Percentiles rank a stretch among this genome's conserved stretches.
These are phyloP conservation scores for Silene conica DNA, from an alignment of 148 eudicot genomes.

Conservation along the genomic window DNA sequence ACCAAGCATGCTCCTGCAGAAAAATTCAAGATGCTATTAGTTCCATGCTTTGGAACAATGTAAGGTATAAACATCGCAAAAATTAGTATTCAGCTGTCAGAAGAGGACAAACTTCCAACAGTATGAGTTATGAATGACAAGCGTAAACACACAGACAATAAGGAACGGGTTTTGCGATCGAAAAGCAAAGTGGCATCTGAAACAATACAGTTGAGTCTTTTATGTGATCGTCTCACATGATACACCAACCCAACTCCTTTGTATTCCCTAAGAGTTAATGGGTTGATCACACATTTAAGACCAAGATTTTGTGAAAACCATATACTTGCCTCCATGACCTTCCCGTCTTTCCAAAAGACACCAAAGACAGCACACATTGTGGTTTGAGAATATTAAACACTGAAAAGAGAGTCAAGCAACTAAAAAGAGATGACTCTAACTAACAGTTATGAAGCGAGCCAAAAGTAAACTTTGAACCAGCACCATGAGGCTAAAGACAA, in stretches of 20 bases:
- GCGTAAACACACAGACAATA: too few relatives aligned
- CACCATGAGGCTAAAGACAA: not conserved
- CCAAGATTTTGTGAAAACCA: too few relatives aligned
- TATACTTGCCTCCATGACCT: not conserved
- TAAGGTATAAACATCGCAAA: not conserved
- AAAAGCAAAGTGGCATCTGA: too few relatives aligned
- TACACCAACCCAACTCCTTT: too few relatives aligned
- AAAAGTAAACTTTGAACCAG: not conserved
- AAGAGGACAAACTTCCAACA: too few relatives aligned
- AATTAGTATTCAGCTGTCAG: too few relatives aligned
- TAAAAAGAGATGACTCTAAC: not conserved
- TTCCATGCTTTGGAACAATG: not conserved
- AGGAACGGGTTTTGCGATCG: too few relatives aligned
- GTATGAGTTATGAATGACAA: too few relatives aligned
- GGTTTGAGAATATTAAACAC: not conserved
- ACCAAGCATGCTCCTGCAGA: slow-evolving; percentile 53
- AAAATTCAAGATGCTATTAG: slow-evolving; percentile 14
- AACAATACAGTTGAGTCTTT: too few relatives aligned
- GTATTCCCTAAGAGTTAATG: too few relatives aligned
- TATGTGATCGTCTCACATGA: too few relatives aligned
- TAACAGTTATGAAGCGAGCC: not conserved
- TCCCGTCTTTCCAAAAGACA: not conserved
- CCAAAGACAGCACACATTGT: not conserved
- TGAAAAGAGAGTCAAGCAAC: not conserved
- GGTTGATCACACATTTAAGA: too few relatives aligned